Conservation (phyloP, 2,329 filamentous ascomycete species). For the Colletotrichum navitas region DNA sequence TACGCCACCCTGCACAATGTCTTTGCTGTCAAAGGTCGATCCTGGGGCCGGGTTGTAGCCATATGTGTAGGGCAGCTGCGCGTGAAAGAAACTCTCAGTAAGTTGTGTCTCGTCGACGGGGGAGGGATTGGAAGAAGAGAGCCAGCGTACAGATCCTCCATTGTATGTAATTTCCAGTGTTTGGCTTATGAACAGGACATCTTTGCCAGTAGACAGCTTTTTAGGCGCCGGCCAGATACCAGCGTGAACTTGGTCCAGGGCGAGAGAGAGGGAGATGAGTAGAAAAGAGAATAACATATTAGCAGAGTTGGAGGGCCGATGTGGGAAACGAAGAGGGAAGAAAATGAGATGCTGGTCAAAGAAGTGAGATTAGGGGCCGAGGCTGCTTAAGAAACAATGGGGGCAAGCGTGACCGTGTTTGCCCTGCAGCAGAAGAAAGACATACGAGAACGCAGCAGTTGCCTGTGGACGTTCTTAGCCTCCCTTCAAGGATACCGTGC, state of each 20-base stretch:
- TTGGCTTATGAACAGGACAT: conserved; percentile 65
- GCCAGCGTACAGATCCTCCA: conserved; percentile 66
- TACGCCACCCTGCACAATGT: conserved; percentile 68
- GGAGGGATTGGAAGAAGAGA: conserved; percentile 48
- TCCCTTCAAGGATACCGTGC: conserved; percentile 2
- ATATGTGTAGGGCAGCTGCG: conserved; percentile 63
- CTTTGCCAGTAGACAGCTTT: conserved; percentile 63
- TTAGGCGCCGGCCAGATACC: conserved; percentile 68
- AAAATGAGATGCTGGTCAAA: conserved; percentile 1
- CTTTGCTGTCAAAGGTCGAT: conserved; percentile 59
- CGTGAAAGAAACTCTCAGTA: conserved; percentile 52
- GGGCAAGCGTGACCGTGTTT: conserved; percentile 12
- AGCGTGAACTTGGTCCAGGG: conserved; percentile 59
- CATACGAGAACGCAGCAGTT: conserved; percentile 16
- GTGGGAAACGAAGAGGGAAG: not conserved
- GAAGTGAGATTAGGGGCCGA: not conserved
- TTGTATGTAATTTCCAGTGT: conserved; percentile 70
- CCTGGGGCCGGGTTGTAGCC: conserved; percentile 57
- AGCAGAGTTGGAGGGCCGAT: not conserved
- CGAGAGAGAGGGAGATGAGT: conserved; percentile 56
- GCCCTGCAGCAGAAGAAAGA: conserved; percentile 11
- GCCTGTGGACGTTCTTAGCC: not conserved
- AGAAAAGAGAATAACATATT: conserved; percentile 50
- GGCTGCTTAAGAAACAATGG: conserved; percentile 17
- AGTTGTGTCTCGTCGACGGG: conserved; percentile 40